Base-by-base conservation (phyloP, 352 stramenopile genomes). In the Phytophthora idaei region DNA sequence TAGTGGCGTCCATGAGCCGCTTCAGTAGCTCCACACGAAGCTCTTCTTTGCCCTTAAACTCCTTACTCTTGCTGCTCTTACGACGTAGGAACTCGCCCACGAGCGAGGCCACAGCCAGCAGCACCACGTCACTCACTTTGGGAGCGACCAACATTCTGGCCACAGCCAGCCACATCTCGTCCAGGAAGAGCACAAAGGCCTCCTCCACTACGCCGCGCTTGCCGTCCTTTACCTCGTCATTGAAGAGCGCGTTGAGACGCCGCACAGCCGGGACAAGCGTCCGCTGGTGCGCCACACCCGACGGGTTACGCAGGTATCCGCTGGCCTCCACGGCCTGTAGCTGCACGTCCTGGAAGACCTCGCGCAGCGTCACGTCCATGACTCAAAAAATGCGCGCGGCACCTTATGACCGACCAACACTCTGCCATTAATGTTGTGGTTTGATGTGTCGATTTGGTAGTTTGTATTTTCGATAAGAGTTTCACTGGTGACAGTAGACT, bases 331-430 rank as follows among this genome's bases (percentile, higher is more conserved):
- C 74, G 1, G 83, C 80, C 55, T 89, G 77, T 29, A 82, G 61
- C 73, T 90, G 83, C 44, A 83, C 83, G 67, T 90, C 80, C 60
- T 89, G 79, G 67, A 90, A 85, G 28, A 90, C 67, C 58, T 91
- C 73, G 3, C 81, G 80, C 67, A 91, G 55, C 44, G 74, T 67
- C 42, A 77, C 76, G 15, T 76, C 53, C 29, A 59, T 68, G 42
- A 27, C 8, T 47, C n/a, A 21, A 47, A 47, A 28, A 12, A 12
- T 21, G 5, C n/a, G 39, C 41, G 41, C n/a, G 15, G 9, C 21
- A 42, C 8, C 5, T 10, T 42, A 42, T 4, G 36, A n/a, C 1
- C 12, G 41, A 47, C 17, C 41, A 47, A 47, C 41, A 47, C 41
- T 47, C 41, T 47, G 39, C 5, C 17, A 27, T 11, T 42, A 21